Base-by-base conservation (phyloP, 2,329 filamentous ascomycete genomes). In the Clonostachys rosea region DNA sequence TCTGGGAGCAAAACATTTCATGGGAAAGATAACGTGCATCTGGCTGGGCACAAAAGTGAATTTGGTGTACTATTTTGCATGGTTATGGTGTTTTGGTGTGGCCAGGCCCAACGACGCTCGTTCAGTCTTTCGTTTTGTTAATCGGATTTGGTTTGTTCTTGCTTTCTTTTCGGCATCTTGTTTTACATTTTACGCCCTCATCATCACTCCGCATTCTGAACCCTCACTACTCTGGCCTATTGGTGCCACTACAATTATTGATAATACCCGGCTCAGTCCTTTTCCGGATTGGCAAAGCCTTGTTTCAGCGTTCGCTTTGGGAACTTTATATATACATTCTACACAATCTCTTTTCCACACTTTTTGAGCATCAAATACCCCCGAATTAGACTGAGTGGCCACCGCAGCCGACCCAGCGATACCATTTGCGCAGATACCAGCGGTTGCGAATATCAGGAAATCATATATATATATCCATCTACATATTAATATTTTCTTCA, bases 361-460 rank as follows among this genome's bases (percentile, higher is more conserved):
- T 10, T 30, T 30, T 30, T 40, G 18, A 18, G 57, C 60, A 64
- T 59, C 55, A 60, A 66, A 66, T 65, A 67, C 62, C 64, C 60
- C 56, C 50, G 60, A 18, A 66, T 66, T 30, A 66, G 64, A 66
- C 58, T 59, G 56, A 58, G 54, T 59, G 56, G 57, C 53, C 58
- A 61, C 59, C 56, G 59, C 59, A 30, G 24, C 24, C 9, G 24
- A 10, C 24, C 24, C 24, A 30, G 24, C 24, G 24, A 30, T 30
- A 30, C 9, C 24, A 30, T 9, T 30, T 30, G 9, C 11, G 40
- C 13, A 30, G 24, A 30, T 30, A 30, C 24, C 24, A 30, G 24
- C 24, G 24, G 24, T 30, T 30, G 24, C 24, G 24, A 30, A 17
- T 11, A 18, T 42, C 17, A 42, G 12, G 24, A 18, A 11, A 11